Evolutionary conservation across 2,329 filamentous ascomycete species (phyloP).

Genomic region (Cercospora zeina): DNA sequence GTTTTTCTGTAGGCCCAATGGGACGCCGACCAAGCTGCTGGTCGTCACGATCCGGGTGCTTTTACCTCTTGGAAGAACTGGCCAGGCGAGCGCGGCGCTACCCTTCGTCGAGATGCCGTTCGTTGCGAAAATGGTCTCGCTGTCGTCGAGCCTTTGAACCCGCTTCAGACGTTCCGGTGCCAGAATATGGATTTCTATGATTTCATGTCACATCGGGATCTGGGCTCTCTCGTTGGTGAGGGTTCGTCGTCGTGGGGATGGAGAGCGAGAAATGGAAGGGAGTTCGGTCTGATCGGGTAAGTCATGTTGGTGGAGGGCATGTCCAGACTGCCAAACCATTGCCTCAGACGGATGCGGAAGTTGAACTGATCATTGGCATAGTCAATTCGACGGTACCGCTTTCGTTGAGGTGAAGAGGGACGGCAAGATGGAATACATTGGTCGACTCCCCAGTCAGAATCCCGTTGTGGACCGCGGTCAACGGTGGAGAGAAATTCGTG

Average conservation of each 20-base stretch:
- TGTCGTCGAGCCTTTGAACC: constrained; percentile 1
- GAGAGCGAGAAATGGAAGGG: constrained; percentile 54
- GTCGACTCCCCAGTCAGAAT: constrained; percentile 45
- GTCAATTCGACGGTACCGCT: constrained; percentile 55
- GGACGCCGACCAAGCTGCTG: background rate
- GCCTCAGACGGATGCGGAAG: background rate
- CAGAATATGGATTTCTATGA: constrained; percentile 55
- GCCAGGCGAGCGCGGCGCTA: background rate
- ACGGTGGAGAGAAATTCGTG: constrained; percentile 56
- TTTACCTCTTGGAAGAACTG: constrained; percentile 6
- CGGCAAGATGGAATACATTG: constrained; percentile 56
- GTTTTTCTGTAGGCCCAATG: background rate
- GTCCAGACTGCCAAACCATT: background rate
- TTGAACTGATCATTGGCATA: background rate
- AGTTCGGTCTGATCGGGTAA: constrained; percentile 55
- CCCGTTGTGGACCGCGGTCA: constrained; percentile 25
- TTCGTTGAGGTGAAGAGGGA: constrained; percentile 53
- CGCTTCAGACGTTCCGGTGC: constrained; percentile 35
- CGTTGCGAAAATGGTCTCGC: constrained; percentile 1
- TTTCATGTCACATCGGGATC: constrained; percentile 55
- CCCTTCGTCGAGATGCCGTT: background rate
- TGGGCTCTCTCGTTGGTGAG: constrained; percentile 42
- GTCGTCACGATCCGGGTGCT: background rate
- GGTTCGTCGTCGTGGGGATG: constrained; percentile 51
- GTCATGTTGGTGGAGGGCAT: background rate